Evolutionary conservation across 2,329 filamentous ascomycete genomes (phyloP).

Genomic region (Clarireedia homoeocarpa): DNA sequence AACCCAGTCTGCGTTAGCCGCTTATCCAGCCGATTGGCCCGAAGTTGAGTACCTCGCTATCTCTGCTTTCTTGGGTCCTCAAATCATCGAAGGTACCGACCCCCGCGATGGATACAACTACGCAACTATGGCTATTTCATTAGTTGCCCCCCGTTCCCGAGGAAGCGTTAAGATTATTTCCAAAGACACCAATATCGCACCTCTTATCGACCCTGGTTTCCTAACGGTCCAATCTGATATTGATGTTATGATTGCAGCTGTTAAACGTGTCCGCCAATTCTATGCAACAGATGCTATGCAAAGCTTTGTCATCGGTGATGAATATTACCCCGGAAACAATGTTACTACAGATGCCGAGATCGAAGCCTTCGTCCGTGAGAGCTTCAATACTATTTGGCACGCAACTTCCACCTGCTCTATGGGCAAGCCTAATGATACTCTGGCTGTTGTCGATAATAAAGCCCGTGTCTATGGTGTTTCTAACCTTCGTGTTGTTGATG

Average conservation of each 20-base stretch:
- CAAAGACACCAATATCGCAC: constrained; percentile 29
- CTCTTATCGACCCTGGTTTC: constrained; percentile 38
- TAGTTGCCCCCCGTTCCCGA: constrained; percentile 36
- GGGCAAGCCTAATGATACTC: constrained; percentile 37
- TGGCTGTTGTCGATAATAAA: constrained; percentile 23
- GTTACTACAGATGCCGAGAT: constrained; percentile 20
- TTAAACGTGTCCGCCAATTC: constrained; percentile 34
- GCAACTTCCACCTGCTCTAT: constrained; percentile 50
- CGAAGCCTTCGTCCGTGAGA: constrained; percentile 15
- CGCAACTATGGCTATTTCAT: constrained; percentile 17
- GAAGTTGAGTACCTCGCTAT: constrained; percentile 17
- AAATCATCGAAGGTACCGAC: neutral
- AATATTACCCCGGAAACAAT: constrained; percentile 16
- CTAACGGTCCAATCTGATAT: constrained; percentile 36
- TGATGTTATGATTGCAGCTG: constrained; percentile 36
- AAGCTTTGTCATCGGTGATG: constrained; percentile 12
- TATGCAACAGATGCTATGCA: constrained; percentile 14
- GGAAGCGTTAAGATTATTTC: constrained; percentile 38
- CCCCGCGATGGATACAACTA: constrained; percentile 9
- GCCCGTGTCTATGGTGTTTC: constrained; percentile 20
- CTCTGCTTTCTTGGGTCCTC: constrained; percentile 4
- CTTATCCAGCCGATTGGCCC: constrained; percentile 17
- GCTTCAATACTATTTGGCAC: constrained; percentile 37
- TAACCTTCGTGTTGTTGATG: constrained; percentile 21
- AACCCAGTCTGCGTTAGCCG: neutral